phyloP scores from a whole-genome alignment of 352 stramenopile genomes.

The Blastocystis sp. region DNA sequence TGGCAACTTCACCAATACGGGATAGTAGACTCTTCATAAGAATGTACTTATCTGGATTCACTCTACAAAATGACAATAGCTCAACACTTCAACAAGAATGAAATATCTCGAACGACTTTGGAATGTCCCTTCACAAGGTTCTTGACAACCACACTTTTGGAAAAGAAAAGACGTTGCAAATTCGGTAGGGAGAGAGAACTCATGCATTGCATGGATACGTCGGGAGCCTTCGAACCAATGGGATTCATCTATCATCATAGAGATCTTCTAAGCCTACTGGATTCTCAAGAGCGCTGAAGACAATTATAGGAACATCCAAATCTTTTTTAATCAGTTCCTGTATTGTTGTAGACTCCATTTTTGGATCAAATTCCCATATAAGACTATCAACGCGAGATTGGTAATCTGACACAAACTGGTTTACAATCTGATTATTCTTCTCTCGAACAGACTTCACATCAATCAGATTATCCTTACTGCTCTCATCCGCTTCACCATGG shows the following conservation, averaged over 20 bases:
- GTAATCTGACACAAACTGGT: not conserved
- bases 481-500: not conserved
- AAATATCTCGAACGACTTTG: not conserved
- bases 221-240: not conserved
- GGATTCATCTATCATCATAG: not conserved
- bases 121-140: slow-evolving; percentile 11
- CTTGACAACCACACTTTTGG: slow-evolving; percentile 23
- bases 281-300: slow-evolving; percentile 31
- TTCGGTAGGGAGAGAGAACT: not conserved
- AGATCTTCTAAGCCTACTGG: not conserved
- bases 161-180: slow-evolving; percentile 32
- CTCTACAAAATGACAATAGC: not conserved
- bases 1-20: not conserved
- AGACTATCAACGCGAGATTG: too few species aligned
- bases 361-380: not conserved
- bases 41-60: slow-evolving; percentile 24
- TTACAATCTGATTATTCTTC: not conserved
- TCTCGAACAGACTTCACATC: not conserved
- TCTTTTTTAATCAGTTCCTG: not conserved
- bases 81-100: not conserved
- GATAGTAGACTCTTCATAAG: not conserved
- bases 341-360: not conserved
- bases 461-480: not conserved
- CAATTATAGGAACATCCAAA: not conserved
- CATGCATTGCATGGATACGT: slow-evolving; percentile 34